These are phyloP conservation scores for Psilocybe tampanensis DNA, from an alignment of 768 basidiomycete genomes.

Conservation along the genomic window DNA sequence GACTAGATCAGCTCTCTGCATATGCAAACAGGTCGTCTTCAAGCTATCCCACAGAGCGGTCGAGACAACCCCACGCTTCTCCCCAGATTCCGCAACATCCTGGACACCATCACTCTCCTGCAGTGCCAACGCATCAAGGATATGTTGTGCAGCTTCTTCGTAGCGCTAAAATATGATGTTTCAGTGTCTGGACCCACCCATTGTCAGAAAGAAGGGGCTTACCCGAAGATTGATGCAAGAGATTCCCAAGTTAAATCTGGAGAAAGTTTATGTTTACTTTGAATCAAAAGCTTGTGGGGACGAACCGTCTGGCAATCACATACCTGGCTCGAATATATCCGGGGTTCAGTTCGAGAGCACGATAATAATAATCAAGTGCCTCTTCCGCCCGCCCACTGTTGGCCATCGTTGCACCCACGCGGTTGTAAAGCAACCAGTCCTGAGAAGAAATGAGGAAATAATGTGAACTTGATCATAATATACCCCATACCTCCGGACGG, in stretches of 20 bases:
- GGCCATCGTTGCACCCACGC: constrained; percentile 93
- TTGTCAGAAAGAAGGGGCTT: constrained; percentile 26
- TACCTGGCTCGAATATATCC: constrained; percentile 88
- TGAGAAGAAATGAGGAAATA: constrained; percentile 29
- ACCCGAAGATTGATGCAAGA: constrained; percentile 88
- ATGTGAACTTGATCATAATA: constrained; percentile 1
- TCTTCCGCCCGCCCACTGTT: constrained; percentile 81
- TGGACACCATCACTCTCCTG: constrained; percentile 84
- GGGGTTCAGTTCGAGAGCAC: constrained; percentile 86
- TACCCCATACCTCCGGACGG: constrained; percentile 72
- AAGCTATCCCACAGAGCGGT: constrained; percentile 87
- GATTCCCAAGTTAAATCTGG: constrained; percentile 91
- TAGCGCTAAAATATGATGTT: constrained; percentile 56
- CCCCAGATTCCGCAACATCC: constrained; percentile 45
- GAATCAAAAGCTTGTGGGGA: constrained; percentile 5
- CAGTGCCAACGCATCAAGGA: constrained; percentile 85
- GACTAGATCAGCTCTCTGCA: constrained; percentile 79
- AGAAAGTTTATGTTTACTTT: constrained; percentile 1
- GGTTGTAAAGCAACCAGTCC: constrained; percentile 94
- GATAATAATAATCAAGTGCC: constrained; percentile 86
- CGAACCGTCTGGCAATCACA: constrained; percentile 14
- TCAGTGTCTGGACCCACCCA: constrained; percentile 6
- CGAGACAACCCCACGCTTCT: constrained; percentile 72
- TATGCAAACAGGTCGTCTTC: constrained; percentile 78
- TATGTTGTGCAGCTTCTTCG: constrained; percentile 83